Percentiles rank a stretch among this genome's conserved stretches.
Evolutionary conservation across 257 asterid genomes (phyloP).

Genomic region (Gentiana macrophylla): DNA sequence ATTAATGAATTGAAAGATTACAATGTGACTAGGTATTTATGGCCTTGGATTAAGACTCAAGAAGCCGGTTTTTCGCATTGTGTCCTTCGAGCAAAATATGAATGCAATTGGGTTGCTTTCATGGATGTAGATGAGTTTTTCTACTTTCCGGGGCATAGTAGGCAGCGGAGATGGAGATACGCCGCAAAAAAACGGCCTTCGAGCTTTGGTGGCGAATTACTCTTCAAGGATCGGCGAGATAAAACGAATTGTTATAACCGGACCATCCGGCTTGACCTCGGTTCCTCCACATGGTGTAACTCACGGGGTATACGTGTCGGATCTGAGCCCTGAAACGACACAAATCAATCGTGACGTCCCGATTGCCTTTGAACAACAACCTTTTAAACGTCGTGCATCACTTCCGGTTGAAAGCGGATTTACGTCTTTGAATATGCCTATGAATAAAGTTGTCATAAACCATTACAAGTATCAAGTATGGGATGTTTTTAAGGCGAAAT

Average conservation of each 20-base stretch:
- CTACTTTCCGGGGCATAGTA: slow-evolving; percentile 24
- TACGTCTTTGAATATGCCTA: slow-evolving; percentile 20
- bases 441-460: slow-evolving; percentile 39
- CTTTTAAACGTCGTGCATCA: slow-evolving; percentile 68
- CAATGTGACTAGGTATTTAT: slow-evolving; percentile 31
- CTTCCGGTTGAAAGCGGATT: slow-evolving; percentile 43
- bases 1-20: slow-evolving; percentile 18
- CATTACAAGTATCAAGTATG: slow-evolving; percentile 86
- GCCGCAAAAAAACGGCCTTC: slow-evolving; percentile 11
- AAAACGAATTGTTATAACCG: slow-evolving; percentile 37
- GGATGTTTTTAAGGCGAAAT: slow-evolving; percentile 78
- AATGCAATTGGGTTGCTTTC: slow-evolving; percentile 75
- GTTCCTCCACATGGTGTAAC: slow-evolving; percentile 43
- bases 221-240: slow-evolving; percentile 30
- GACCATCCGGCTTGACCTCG: slow-evolving; percentile 51
- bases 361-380: slow-evolving; percentile 24
- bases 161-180: no score
- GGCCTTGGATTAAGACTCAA: slow-evolving; percentile 91
- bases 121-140: slow-evolving; percentile 76
- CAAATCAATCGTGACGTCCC: slow-evolving; percentile 60
- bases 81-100: slow-evolving; percentile 43
- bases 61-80: slow-evolving; percentile 84
- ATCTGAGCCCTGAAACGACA: slow-evolving; percentile 54
- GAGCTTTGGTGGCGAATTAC: slow-evolving; percentile 14
- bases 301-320: slow-evolving; percentile 67